phyloP scores from a whole-genome alignment of 352 stramenopile genomes.

The Elongisporangium prolatum region DNA sequence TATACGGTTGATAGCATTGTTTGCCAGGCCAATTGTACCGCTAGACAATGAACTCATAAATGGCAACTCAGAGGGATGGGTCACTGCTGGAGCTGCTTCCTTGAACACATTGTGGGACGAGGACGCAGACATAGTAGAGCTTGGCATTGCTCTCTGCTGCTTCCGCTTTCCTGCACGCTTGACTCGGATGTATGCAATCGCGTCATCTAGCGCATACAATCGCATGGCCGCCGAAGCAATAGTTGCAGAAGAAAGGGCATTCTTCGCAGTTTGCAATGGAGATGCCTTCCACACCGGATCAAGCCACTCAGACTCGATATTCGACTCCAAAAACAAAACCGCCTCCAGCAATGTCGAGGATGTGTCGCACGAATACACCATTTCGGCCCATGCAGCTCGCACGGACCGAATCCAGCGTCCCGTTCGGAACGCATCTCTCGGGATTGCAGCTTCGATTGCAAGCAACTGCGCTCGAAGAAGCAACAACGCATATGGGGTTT shows the following conservation, averaged over 20 bases:
- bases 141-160: slow-evolving; percentile 19
- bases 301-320: slow-evolving; percentile 72
- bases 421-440: slow-evolving; percentile 72
- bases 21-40: slow-evolving; percentile 33
- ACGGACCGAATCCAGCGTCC: slow-evolving; percentile 62
- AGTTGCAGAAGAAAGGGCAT: slow-evolving; percentile 48
- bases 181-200: slow-evolving; percentile 60
- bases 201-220: slow-evolving; percentile 74
- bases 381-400: slow-evolving; percentile 71
- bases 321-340: slow-evolving; percentile 69
- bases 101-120: slow-evolving; percentile 31
- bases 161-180: slow-evolving; percentile 56
- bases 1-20: slow-evolving; percentile 48
- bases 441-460: slow-evolving; percentile 65
- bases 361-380: slow-evolving; percentile 55
- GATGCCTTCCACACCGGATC: slow-evolving; percentile 74
- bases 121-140: slow-evolving; percentile 12
- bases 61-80: slow-evolving; percentile 36
- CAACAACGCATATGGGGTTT: slow-evolving; percentile 31
- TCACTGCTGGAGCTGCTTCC: slow-evolving; percentile 16
- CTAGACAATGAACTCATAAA: slow-evolving; percentile 40
- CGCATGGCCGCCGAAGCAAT: slow-evolving; percentile 73
- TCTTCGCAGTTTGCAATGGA: slow-evolving; percentile 52
- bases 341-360: slow-evolving; percentile 49
- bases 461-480: slow-evolving; percentile 67